Evolutionary conservation across 306 rosid species (phyloP), one percentile per base, ranked within the genome.

Genomic region (Lupinus albus): DNA sequence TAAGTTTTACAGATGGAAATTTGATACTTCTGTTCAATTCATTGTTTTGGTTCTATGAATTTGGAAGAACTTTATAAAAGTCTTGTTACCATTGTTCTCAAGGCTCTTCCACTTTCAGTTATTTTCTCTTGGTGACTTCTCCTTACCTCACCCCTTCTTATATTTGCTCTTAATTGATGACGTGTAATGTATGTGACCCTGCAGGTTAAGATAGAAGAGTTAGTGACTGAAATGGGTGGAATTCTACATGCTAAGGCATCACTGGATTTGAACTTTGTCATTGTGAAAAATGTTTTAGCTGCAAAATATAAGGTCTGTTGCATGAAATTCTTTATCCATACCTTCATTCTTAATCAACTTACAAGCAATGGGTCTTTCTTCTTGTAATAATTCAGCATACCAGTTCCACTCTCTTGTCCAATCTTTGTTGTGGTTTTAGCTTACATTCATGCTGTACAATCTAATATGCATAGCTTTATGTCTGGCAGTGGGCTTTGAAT

Each of bases 211-310:
- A 81, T 92, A 78, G 83, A 76, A 70, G 81, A 81, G 74, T 76
- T 89, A 52, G 95, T 93, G 47, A 81, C 81, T 68, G 83, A 89
- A 75, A 93, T 93, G 98, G 98, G 97, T 17, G 98, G 97, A 83
- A 77, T 84, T 72, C 78, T 93, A 21, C 88, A 80, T 20, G 21
- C 71, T 28, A 89, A 80, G 80, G 69, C 88, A 67, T 88, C 86
- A 42, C 69, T 67, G 68, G 97, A 88, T 81, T 80, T 93, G 71
- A 86, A 83, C 83, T 89, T 89, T 74, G 91, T 93, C 56, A 74
- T 93, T 39, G 96, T 79, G 70, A 93, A 89, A 79, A 89, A 79
- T 81, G 98, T 90, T 66, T 80, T 88, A 83, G 96, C 98, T 67
- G 87, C 87, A 16, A 93, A 93, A 76, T 93, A 93, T 88, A 88